Conservation (phyloP, 75 land plant genomes). For the Gnetum montanum region DNA sequence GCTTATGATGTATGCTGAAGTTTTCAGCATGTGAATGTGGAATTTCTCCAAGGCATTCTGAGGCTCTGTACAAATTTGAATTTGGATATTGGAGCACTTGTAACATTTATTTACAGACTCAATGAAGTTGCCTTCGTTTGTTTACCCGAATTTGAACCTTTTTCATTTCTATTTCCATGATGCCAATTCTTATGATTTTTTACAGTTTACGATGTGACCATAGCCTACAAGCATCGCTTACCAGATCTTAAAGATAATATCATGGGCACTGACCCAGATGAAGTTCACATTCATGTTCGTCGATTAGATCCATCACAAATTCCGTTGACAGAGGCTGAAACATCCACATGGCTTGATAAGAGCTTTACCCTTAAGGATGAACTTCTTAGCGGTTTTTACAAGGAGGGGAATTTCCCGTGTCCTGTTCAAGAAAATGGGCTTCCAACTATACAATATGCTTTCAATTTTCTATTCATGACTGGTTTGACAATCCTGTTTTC, state of each 20-base stretch:
- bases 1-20: too few relatives aligned
- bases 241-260: slow-evolving; percentile 71
- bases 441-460: slow-evolving; percentile 19
- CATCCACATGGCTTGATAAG: slow-evolving; percentile 61
- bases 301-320: slow-evolving; percentile 47
- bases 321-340: slow-evolving; percentile 51
- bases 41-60: too few relatives aligned
- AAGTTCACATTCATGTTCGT: slow-evolving; percentile 80
- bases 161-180: slow-evolving; percentile 4
- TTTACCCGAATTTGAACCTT: background rate
- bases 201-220: slow-evolving; percentile 93
- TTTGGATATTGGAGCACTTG: too few relatives aligned
- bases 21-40: too few relatives aligned
- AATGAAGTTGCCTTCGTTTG: background rate
- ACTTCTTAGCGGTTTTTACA: slow-evolving; percentile 48
- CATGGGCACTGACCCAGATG: slow-evolving; percentile 80
- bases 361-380: slow-evolving; percentile 59
- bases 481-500: slow-evolving; percentile 18
- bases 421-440: slow-evolving; percentile 50
- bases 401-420: slow-evolving; percentile 50
- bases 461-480: slow-evolving; percentile 28
- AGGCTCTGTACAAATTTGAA: too few relatives aligned
- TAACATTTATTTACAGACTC: background rate
- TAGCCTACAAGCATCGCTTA: slow-evolving; percentile 72
- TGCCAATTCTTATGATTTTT: too few relatives aligned